phyloP scores from a whole-genome alignment of 2,329 filamentous ascomycete genomes.

The Fusarium sp. region DNA sequence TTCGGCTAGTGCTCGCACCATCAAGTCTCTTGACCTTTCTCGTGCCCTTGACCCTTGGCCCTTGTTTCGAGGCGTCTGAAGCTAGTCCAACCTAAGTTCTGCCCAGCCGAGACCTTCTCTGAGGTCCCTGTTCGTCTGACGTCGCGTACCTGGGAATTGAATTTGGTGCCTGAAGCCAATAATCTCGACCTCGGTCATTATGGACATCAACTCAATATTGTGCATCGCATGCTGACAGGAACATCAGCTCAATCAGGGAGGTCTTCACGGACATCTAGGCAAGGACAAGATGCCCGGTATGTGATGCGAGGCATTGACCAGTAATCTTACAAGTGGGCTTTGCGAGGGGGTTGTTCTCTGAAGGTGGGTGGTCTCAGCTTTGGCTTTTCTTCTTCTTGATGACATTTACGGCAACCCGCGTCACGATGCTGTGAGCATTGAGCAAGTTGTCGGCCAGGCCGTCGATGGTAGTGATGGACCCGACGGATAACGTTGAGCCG shows the following conservation, averaged over 20 bases:
- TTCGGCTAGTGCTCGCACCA: slow-evolving; percentile 28
- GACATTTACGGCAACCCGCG: slow-evolving; percentile 10
- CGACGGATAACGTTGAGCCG: slow-evolving; percentile 22
- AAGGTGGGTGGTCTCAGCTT: slow-evolving; percentile 37
- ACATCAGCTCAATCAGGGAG: slow-evolving; percentile 2
- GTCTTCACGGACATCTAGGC: background rate
- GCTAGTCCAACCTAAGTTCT: slow-evolving; percentile 22
- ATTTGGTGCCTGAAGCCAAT: slow-evolving; percentile 14
- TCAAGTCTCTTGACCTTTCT: slow-evolving; percentile 8
- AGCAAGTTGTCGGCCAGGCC: slow-evolving; percentile 18
- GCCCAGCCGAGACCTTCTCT: slow-evolving; percentile 14
- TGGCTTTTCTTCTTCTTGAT: slow-evolving; percentile 3
- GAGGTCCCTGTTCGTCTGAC: slow-evolving; percentile 3
- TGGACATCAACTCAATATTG: slow-evolving; percentile 1
- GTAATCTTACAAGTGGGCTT: slow-evolving; percentile 41
- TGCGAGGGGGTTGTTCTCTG: slow-evolving; percentile 8
- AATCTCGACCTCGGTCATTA: background rate
- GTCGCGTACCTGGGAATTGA: slow-evolving; percentile 6
- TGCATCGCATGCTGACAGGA: slow-evolving; percentile 2
- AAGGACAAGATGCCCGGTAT: background rate
- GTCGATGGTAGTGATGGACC: background rate
- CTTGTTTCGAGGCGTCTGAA: slow-evolving; percentile 25
- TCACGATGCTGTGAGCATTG: slow-evolving; percentile 6
- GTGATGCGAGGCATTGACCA: slow-evolving; percentile 39
- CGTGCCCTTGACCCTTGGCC: slow-evolving; percentile 3